phyloP scores from a whole-genome alignment of 2,329 filamentous ascomycete species.

The Fusarium azukiicola region DNA sequence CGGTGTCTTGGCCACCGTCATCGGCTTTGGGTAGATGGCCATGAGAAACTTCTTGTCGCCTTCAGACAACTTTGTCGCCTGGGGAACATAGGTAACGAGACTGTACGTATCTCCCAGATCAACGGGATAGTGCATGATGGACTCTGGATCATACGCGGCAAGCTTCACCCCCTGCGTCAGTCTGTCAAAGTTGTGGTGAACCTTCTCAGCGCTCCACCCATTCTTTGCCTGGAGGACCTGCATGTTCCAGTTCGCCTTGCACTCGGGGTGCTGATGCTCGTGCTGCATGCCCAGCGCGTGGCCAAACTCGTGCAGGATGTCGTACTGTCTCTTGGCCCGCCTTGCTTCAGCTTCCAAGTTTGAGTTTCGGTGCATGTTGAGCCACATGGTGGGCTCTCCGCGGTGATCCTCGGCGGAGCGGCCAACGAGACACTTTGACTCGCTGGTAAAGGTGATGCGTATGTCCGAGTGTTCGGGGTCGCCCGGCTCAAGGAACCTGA shows the following conservation, averaged over 20 bases:
- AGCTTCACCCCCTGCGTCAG: constrained; percentile 7
- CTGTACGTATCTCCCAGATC: not conserved
- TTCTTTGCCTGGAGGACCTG: constrained; percentile 9
- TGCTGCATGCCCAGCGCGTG: constrained; percentile 33
- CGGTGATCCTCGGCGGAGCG: not conserved
- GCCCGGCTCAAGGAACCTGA: not conserved
- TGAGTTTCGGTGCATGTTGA: constrained; percentile 1
- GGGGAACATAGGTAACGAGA: constrained; percentile 1
- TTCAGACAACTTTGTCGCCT: not conserved
- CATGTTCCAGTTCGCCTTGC: constrained; percentile 6
- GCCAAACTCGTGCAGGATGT: constrained; percentile 35
- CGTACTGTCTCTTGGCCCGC: constrained; percentile 11
- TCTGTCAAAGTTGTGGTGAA: constrained; percentile 1
- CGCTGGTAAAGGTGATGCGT: constrained; percentile 16
- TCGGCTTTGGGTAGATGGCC: constrained; percentile 1
- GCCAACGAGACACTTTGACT: constrained; percentile 20
- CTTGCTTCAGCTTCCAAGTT: not conserved
- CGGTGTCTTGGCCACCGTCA: not conserved
- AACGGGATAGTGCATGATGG: constrained; percentile 11
- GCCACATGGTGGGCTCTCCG: constrained; percentile 22
- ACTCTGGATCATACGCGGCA: constrained; percentile 9
- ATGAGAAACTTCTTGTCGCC: constrained; percentile 10
- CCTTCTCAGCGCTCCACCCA: constrained; percentile 14
- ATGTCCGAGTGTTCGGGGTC: constrained; percentile 33
- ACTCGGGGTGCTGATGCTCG: constrained; percentile 26